phyloP scores from a whole-genome alignment of 306 rosid species.

The Citrullus amarus region DNA sequence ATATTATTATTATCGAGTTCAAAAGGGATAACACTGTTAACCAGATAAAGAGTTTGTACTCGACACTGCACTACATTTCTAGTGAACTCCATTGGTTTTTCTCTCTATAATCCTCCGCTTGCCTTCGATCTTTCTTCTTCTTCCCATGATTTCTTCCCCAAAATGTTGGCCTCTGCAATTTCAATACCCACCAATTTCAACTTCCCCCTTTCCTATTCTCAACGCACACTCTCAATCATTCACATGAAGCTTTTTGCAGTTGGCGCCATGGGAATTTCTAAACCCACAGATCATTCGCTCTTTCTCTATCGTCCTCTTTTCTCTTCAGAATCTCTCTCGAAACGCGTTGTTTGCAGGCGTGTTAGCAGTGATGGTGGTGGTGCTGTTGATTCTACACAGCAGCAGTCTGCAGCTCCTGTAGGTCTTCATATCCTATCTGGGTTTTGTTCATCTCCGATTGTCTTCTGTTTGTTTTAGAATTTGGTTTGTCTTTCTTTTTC shows the following conservation, averaged over 20 bases:
- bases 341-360: constrained; percentile 22
- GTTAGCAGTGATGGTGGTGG: constrained; percentile 27
- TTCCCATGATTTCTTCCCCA: not conserved
- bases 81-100: not conserved
- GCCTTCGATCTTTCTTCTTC: not conserved
- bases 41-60: not conserved
- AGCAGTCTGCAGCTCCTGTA: constrained; percentile 33
- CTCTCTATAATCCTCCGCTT: not conserved
- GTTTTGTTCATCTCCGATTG: not conserved
- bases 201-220: constrained; percentile 16
- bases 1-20: no score
- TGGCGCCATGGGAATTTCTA: constrained; percentile 8
- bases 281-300: constrained; percentile 11
- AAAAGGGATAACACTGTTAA: not conserved
- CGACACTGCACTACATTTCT: not conserved
- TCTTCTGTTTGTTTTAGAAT: not conserved
- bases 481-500: not conserved
- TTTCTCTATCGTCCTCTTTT: not conserved
- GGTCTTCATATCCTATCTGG: constrained; percentile 6
- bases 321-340: constrained; percentile 15
- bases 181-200: constrained; percentile 30
- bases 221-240: not conserved
- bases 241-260: constrained; percentile 10
- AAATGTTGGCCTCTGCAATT: constrained; percentile 39
- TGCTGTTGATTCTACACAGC: constrained; percentile 32